These are phyloP conservation scores for Leccinellum albellum DNA, from an alignment of 768 basidiomycete genomes.

Conservation along the genomic window DNA sequence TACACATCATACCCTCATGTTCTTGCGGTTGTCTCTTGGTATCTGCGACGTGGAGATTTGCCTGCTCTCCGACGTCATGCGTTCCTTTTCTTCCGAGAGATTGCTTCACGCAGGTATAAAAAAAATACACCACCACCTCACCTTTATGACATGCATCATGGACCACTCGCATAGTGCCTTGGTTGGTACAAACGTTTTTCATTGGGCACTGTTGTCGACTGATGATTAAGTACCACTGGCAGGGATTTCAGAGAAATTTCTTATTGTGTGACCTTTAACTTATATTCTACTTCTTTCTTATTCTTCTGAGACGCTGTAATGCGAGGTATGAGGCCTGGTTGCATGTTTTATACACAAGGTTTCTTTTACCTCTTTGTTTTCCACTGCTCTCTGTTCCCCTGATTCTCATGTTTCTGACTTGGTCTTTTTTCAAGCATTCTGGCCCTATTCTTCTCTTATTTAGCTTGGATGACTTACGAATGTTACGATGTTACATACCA, in stretches of 20 bases:
- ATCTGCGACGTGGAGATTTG: conserved; percentile 13
- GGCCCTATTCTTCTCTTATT: conserved; percentile 5
- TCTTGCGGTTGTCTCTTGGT: conserved; percentile 17
- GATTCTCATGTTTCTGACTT: conserved; percentile 10
- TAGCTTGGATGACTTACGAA: conserved; percentile 26
- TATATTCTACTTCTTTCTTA: conserved; percentile 10
- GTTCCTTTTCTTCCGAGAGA: conserved; percentile 10
- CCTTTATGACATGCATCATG: conserved; percentile 28
- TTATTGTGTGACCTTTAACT: conserved; percentile 23
- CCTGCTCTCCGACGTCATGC: conserved; percentile 10
- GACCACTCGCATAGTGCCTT: conserved; percentile 25
- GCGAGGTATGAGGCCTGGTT: background rate
- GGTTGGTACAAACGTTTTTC: conserved; percentile 16
- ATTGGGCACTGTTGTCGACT: conserved; percentile 14
- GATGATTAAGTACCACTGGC: conserved; percentile 12
- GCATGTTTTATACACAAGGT: conserved; percentile 1
- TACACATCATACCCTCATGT: conserved; percentile 26
- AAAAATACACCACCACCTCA: conserved; percentile 9
- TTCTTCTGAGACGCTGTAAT: background rate
- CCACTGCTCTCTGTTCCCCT: conserved; percentile 6
- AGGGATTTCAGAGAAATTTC: conserved; percentile 22
- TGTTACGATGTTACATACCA: conserved; percentile 29
- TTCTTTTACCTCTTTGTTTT: conserved; percentile 2
- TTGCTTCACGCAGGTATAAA: conserved; percentile 21
- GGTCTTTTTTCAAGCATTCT: background rate